Percentiles rank a stretch among this genome's conserved stretches.
Conservation (phyloP, 116 monocot genomes). For the Papilionanthe hybrid region DNA sequence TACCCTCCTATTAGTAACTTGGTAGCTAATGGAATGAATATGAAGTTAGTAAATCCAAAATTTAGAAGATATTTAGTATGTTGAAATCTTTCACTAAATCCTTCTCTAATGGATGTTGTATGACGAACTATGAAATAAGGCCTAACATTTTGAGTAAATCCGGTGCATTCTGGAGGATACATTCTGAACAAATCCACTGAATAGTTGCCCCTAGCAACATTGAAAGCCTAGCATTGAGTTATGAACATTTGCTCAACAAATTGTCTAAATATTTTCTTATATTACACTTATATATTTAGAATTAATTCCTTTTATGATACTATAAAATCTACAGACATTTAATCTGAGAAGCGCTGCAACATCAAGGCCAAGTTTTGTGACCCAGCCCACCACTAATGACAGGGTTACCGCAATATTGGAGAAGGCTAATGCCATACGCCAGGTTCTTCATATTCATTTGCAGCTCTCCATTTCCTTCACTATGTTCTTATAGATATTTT, state of each 20-base stretch:
- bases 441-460: constrained; percentile 34
- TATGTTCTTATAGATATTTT: neutral
- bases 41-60: neutral
- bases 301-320: neutral
- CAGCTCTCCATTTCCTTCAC: neutral
- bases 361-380: constrained; percentile 24
- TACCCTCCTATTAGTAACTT: neutral
- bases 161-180: neutral
- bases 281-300: neutral
- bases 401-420: constrained; percentile 83
- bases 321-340: constrained; percentile 53
- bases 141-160: neutral
- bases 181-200: no score
- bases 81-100: neutral
- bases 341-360: constrained; percentile 57
- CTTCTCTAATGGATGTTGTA: neutral
- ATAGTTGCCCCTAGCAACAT: no score
- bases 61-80: neutral
- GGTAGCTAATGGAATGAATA: neutral
- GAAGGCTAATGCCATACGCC: constrained; percentile 91
- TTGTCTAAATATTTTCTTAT: neutral
- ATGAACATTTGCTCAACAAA: no score
- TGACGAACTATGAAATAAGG: neutral
- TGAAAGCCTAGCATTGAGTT: no score
- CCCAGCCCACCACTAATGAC: constrained; percentile 41